Conservation (phyloP, 2,329 filamentous ascomycete genomes). For the Cladosporium halotolerans region DNA sequence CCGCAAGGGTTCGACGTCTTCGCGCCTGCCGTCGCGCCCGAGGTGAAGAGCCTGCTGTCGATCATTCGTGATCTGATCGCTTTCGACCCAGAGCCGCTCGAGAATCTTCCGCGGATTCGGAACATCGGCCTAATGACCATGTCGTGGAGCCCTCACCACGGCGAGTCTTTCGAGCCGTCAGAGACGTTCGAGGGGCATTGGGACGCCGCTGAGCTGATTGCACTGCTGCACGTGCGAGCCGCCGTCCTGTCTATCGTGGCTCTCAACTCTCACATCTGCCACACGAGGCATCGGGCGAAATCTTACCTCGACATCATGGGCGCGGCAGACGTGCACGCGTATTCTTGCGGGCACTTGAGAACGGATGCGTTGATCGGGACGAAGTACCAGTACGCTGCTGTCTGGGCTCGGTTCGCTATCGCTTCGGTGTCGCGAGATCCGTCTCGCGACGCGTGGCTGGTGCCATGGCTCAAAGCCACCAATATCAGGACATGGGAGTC, state of each 20-base stretch:
- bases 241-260: slow-evolving; percentile 7
- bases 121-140: slow-evolving; percentile 17
- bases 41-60: slow-evolving; percentile 16
- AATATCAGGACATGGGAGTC: slow-evolving; percentile 10
- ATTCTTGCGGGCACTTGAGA: slow-evolving; percentile 17
- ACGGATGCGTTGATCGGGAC: slow-evolving; percentile 17
- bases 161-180: slow-evolving; percentile 10
- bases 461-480: slow-evolving; percentile 2
- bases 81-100: slow-evolving; percentile 4
- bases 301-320: slow-evolving; percentile 14
- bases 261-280: slow-evolving; percentile 14
- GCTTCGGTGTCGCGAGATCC: slow-evolving; percentile 20
- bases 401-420: slow-evolving; percentile 19
- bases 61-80: slow-evolving; percentile 6
- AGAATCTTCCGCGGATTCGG: slow-evolving; percentile 6
- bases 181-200: slow-evolving; percentile 13
- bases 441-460: slow-evolving; percentile 9
- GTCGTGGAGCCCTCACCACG: slow-evolving; percentile 20
- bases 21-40: slow-evolving; percentile 9
- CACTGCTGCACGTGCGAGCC: slow-evolving; percentile 18
- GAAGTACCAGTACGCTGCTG: slow-evolving; percentile 17
- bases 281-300: slow-evolving; percentile 10
- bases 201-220: slow-evolving; percentile 16
- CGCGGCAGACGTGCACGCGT: slow-evolving; percentile 10
- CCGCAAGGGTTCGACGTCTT: slow-evolving; percentile 17